These are phyloP conservation scores for Coemansia sp. DNA, from an alignment of 192 early-diverging fungal genomes.

Conservation along the genomic window DNA sequence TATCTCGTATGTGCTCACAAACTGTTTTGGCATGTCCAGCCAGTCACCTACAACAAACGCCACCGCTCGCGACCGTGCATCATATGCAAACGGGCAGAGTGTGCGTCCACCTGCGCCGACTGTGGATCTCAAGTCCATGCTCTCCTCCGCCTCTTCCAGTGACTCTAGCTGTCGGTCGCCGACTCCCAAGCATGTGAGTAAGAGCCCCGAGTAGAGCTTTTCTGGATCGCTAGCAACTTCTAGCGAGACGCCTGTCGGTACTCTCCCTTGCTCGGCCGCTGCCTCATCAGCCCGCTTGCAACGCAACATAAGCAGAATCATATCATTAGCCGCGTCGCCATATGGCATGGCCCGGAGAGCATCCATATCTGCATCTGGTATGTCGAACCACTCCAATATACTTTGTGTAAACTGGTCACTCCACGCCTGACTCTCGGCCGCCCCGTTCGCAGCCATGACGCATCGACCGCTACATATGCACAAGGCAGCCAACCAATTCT, in stretches of 20 bases:
- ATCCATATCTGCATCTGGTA: conserved; percentile 11
- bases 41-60: conserved; percentile 40
- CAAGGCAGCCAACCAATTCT: conserved; percentile 38
- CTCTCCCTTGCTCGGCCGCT: not conserved
- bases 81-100: conserved; percentile 46
- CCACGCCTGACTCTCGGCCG: conserved; percentile 21
- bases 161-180: conserved; percentile 12
- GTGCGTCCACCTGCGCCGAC: not conserved
- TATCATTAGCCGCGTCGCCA: conserved; percentile 42
- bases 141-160: not conserved
- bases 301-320: conserved; percentile 35
- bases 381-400: conserved; percentile 33
- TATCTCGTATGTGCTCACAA: conserved; percentile 36
- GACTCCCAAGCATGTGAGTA: conserved; percentile 35
- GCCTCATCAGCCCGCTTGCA: conserved; percentile 38
- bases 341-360: conserved; percentile 24
- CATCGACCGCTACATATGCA: conserved; percentile 44
- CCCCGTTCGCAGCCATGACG: conserved; percentile 30
- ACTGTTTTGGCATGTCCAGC: conserved; percentile 45
- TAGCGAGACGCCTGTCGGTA: conserved; percentile 12
- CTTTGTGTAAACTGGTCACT: conserved; percentile 28
- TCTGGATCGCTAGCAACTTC: conserved; percentile 28
- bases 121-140: not conserved
- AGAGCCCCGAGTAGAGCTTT: conserved; percentile 26
- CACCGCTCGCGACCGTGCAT: conserved; percentile 53